phyloP scores from a whole-genome alignment of 176 grass and related monocot genomes.

The Pontederia paniculata region DNA sequence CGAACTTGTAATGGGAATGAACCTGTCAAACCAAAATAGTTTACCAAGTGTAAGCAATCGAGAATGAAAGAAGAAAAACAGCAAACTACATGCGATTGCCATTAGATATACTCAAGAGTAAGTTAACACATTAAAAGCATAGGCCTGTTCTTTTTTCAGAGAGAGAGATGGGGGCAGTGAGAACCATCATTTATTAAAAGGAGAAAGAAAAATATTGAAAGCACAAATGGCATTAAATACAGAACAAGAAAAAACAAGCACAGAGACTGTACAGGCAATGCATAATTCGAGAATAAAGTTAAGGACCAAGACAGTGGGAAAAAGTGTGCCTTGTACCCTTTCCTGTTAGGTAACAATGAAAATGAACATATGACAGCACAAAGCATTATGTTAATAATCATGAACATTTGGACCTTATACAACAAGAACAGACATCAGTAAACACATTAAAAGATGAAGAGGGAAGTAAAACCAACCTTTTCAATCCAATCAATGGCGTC shows the following conservation, averaged over 20 bases:
- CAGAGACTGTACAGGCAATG: neutral
- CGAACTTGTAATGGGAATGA: slow-evolving; percentile 75
- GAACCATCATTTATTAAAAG: neutral
- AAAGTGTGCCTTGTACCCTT: too few relatives aligned
- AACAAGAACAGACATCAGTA: neutral
- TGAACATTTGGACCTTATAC: neutral
- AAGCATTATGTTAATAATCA: too few relatives aligned
- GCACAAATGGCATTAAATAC: neutral
- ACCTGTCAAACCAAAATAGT: slow-evolving; percentile 48
- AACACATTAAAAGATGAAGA: neutral
- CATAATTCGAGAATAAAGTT: neutral
- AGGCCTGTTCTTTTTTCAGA: neutral
- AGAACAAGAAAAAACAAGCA: neutral
- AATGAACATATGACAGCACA: too few relatives aligned
- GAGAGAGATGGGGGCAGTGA: neutral
- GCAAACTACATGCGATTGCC: too few relatives aligned
- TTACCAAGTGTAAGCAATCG: slow-evolving; percentile 5
- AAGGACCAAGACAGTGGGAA: neutral
- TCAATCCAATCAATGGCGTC: slow-evolving; percentile 10
- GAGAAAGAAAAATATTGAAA: neutral
- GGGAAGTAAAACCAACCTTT: neutral
- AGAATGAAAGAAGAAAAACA: slow-evolving; percentile 8
- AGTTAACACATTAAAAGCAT: neutral
- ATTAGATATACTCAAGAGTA: too few relatives aligned
- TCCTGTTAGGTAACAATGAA: too few relatives aligned